Base-by-base conservation (phyloP, 129 eudicot genomes). In the sunflower (Helianthus annuus) region DNA sequence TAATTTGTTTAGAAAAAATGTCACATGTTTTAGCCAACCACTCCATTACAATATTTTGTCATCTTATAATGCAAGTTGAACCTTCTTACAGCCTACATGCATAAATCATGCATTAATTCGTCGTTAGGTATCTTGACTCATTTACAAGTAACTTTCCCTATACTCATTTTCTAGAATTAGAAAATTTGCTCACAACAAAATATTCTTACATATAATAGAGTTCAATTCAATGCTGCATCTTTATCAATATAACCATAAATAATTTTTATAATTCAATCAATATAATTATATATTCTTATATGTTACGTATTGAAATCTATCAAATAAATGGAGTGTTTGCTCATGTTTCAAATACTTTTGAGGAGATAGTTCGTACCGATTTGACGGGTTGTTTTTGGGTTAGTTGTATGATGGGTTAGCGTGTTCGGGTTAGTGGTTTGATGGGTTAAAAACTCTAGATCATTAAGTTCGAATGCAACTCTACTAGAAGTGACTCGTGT, bases 11-110 rank as follows among this genome's bases (percentile, higher is more conserved):
- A 9, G 15, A 69, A 10, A 14, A 11, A 45, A 4, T 52, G 44
- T 34, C 58, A 61, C 71, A 62, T 39, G 66, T 67, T 60, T 36
- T 34, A 57, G 34, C 81, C 64, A 77, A 77, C 81, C 57, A 77
- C 81, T 77, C 81, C 81, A 77, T 52, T 61, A 61, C 65, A 77
- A 61, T 11, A 69, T 51, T 39, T 39, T 70, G 42, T 58, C 11
- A 68, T 69, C 62, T 60, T 60, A 62, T 77, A 52, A 4, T 51
- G 19, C 81, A 69, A 60, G 64, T 76, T 68, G 80, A 59, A 75
- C 66, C 24, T 7, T 16, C 27, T 49, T 13, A 53, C 38, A 55
- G 51, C 64, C n/a, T 74, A 19, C 65, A 64, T 72, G 49, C 69
- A 46, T 62, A 19, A 44, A 19, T 71, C 56, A 44, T 71, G 64